Percentiles rank a stretch among this genome's conserved stretches.
These are phyloP conservation scores for Alternaria dauci DNA, from an alignment of 2,329 filamentous ascomycete species.

Conservation along the genomic window DNA sequence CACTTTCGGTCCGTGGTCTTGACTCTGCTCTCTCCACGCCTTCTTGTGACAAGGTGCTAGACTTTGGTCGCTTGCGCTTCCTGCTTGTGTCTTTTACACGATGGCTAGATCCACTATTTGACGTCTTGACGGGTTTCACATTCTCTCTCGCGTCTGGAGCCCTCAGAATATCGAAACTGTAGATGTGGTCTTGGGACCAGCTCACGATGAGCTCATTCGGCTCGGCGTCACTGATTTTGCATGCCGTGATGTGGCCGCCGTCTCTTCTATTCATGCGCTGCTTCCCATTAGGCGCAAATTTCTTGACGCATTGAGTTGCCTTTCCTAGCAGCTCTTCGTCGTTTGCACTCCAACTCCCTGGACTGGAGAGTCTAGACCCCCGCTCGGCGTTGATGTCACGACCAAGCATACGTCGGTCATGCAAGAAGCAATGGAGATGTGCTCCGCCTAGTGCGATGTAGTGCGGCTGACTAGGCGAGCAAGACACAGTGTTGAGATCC, in stretches of 20 bases:
- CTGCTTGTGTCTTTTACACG: slow-evolving; percentile 47
- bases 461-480: slow-evolving; percentile 71
- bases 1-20: slow-evolving; percentile 58
- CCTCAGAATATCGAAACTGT: slow-evolving; percentile 70
- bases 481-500: slow-evolving; percentile 74
- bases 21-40: slow-evolving; percentile 56
- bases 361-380: slow-evolving; percentile 57
- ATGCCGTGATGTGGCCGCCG: slow-evolving; percentile 72
- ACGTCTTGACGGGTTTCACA: slow-evolving; percentile 27
- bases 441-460: slow-evolving; percentile 75
- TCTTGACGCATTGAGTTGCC: slow-evolving; percentile 71
- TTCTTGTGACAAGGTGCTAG: slow-evolving; percentile 43
- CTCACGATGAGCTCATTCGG: slow-evolving; percentile 73
- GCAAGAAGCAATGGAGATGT: slow-evolving; percentile 73
- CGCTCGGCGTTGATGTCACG: slow-evolving; percentile 64
- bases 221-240: slow-evolving; percentile 74
- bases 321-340: slow-evolving; percentile 65
- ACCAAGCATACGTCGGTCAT: slow-evolving; percentile 73
- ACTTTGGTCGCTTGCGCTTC: slow-evolving; percentile 66
- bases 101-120: slow-evolving; percentile 23
- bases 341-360: slow-evolving; percentile 50
- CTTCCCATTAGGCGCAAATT: slow-evolving; percentile 71
- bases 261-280: slow-evolving; percentile 61
- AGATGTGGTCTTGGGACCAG: slow-evolving; percentile 73
- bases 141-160: slow-evolving; percentile 64